These are phyloP conservation scores for Leucocoprinus birnbaumii DNA, from an alignment of 768 basidiomycete species.

Conservation along the genomic window DNA sequence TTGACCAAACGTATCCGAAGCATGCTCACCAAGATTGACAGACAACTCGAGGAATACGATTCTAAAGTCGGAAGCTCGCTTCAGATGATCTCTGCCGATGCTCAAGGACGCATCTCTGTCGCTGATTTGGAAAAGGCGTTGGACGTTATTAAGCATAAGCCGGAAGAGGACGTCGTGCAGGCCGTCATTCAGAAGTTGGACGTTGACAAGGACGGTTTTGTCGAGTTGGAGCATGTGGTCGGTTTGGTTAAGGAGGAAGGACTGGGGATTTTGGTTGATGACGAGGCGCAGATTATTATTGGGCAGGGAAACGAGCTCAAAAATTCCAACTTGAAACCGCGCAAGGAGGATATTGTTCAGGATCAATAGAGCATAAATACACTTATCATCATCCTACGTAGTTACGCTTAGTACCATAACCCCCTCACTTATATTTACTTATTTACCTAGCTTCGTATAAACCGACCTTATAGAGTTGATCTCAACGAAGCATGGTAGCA, in stretches of 20 bases:
- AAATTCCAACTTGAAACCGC: conserved; percentile 57
- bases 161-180: conserved; percentile 85
- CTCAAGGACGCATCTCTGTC: conserved; percentile 86
- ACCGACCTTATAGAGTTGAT: neutral
- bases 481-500: neutral
- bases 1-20: conserved; percentile 92
- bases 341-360: conserved; percentile 95
- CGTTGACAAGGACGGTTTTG: conserved; percentile 93
- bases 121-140: conserved; percentile 89
- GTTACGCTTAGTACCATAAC: neutral
- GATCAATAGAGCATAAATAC: conserved; percentile 36
- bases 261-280: conserved; percentile 81
- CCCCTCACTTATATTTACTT: neutral
- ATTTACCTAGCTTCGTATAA: too few species aligned
- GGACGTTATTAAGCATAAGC: conserved; percentile 90
- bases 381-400: neutral
- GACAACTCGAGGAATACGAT: conserved; percentile 91
- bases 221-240: conserved; percentile 92
- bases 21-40: conserved; percentile 95
- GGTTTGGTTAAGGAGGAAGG: conserved; percentile 88
- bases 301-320: conserved; percentile 83
- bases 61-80: conserved; percentile 78
- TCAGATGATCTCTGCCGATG: conserved; percentile 82
- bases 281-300: conserved; percentile 78
- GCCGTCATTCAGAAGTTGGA: conserved; percentile 91